Evolutionary conservation across 176 grass and related monocot species (phyloP).

Genomic region (Aechmea fasciata): DNA sequence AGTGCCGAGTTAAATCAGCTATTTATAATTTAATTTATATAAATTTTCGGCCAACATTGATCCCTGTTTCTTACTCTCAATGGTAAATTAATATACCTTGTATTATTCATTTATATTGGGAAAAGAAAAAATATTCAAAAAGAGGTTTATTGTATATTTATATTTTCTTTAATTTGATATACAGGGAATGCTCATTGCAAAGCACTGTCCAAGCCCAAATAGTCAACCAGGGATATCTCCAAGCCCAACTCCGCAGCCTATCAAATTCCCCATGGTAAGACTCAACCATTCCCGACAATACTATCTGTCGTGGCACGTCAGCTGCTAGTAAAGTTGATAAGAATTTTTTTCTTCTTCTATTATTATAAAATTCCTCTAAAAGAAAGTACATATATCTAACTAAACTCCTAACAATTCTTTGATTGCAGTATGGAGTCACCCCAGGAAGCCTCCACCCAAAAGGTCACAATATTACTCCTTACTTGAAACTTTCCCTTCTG

Average conservation of each 20-base stretch:
- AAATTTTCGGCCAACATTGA: too few relatives aligned
- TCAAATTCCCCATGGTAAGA: constrained; percentile 23
- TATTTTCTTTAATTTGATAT: too few relatives aligned
- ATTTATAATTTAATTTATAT: too few relatives aligned
- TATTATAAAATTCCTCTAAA: too few relatives aligned
- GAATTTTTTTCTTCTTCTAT: too few relatives aligned
- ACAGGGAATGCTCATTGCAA: background rate
- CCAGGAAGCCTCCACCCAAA: constrained; percentile 49
- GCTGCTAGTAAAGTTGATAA: background rate
- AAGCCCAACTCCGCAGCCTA: constrained; percentile 13
- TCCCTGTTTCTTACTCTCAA: too few relatives aligned
- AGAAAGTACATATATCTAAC: background rate
- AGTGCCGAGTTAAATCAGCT: too few relatives aligned
- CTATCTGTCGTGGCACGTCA: background rate
- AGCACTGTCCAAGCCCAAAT: constrained; percentile 2
- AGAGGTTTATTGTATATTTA: too few relatives aligned
- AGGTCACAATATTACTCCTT: constrained; percentile 11
- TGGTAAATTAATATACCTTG: too few relatives aligned
- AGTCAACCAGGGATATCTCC: constrained; percentile 11
- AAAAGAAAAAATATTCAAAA: too few relatives aligned
- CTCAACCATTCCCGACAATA: background rate
- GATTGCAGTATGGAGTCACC: constrained; percentile 40
- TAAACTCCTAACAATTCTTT: background rate
- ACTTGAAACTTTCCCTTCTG: too few relatives aligned
- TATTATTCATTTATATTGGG: too few relatives aligned